Conservation (phyloP, 2,329 filamentous ascomycete genomes). For the Diaporthe helianthi region DNA sequence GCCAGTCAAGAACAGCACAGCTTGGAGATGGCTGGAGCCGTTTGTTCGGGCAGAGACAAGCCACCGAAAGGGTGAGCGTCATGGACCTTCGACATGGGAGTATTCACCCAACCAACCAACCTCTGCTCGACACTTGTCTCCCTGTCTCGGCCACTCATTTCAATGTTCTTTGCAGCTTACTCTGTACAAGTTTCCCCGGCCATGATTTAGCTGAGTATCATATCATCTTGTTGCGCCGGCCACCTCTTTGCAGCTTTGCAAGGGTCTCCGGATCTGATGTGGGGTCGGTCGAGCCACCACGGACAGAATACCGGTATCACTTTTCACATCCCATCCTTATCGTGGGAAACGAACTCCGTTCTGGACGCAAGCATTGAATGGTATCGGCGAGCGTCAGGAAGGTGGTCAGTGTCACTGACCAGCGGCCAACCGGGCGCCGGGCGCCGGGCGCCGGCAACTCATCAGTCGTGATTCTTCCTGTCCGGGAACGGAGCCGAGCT, state of each 20-base stretch:
- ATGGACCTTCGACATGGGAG: background rate
- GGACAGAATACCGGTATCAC: background rate
- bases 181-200: background rate
- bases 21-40: constrained; percentile 14
- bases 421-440: background rate
- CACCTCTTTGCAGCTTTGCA: background rate
- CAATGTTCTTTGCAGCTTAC: background rate
- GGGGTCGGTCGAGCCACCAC: background rate
- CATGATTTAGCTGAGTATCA: background rate
- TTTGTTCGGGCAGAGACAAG: constrained; percentile 9
- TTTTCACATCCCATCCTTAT: background rate
- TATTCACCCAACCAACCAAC: background rate
- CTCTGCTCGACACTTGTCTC: background rate
- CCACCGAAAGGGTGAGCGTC: background rate
- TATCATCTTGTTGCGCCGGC: background rate
- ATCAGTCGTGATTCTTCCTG: background rate
- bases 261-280: background rate
- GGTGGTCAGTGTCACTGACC: background rate
- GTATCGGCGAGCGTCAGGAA: background rate
- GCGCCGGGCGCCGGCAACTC: background rate
- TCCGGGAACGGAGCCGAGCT: constrained; percentile 4
- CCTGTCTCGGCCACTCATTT: background rate
- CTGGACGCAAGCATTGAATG: too few species aligned
- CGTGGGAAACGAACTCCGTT: background rate
- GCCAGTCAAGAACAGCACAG: background rate